Evolutionary conservation across 306 rosid genomes (phyloP), one percentile per base, ranked within the genome.

Genomic region (cucumber (Cucumis sativus)): DNA sequence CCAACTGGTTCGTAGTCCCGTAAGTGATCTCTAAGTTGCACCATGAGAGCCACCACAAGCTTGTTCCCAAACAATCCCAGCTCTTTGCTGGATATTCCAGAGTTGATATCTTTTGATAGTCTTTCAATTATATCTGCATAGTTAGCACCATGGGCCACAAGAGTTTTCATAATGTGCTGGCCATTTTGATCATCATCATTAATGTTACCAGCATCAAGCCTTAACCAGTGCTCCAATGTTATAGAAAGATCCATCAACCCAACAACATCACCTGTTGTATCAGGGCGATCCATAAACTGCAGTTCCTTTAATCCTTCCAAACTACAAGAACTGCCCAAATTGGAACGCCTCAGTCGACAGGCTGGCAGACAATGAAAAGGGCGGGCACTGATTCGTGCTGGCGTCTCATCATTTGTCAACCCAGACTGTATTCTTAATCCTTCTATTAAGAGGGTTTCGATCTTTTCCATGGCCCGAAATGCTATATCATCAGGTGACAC

Each of bases 381-480:
- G 43, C 63, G 77, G 35, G 88, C 81, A 80, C 23, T 73, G 21
- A 88, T 83, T 55, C 64, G 71, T 79, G 92, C 84, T 8, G 90
- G 90, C 60, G 88, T 84, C 58, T 86, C 85, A 68, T 85, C 89
- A 6, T 72, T 67, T 39, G 82, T 84, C 88, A 86, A 79, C 70
- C 78, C 82, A 78, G 85, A 84, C 78, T 92, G 97, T 76, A 89
- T 86, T 88, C 87, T 89, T 83, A 92, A 83, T 62, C 96, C 96
- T 81, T 92, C 96, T 9, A 92, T 77, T 47, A 83, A 79, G 80
- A 89, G 87, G 55, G 84, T 45, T 85, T 90, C 94, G 18, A 89
- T 82, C 81, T 85, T 84, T 41, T 72, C 74, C 80, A 90, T 75
- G 25, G 84, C 73, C 41, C 83, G 71, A 61, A 85, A 88, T 76